Evolutionary conservation across 306 rosid species (phyloP).

Genomic region (Hylodesmum podocarpum): DNA sequence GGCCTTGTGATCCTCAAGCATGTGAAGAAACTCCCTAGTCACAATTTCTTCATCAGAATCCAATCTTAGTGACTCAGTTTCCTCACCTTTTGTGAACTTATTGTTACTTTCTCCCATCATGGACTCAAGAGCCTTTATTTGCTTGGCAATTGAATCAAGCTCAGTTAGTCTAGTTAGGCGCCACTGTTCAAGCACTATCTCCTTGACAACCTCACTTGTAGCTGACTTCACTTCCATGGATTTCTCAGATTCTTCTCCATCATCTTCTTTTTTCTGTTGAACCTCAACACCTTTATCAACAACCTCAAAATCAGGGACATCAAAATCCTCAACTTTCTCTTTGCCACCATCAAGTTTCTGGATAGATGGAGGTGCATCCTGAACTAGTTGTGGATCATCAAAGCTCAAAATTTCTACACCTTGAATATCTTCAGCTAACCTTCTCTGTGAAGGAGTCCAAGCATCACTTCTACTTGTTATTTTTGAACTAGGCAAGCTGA

Average conservation of each 20-base stretch:
- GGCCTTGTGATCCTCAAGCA: slow-evolving; percentile 76
- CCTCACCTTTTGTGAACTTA: slow-evolving; percentile 29
- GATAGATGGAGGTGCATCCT: slow-evolving; percentile 32
- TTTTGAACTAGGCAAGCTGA: slow-evolving; percentile 78
- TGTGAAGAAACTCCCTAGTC: slow-evolving; percentile 80
- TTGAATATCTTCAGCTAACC: slow-evolving; percentile 40
- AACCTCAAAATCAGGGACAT: slow-evolving; percentile 77
- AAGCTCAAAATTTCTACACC: slow-evolving; percentile 70
- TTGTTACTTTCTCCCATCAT: slow-evolving; percentile 53
- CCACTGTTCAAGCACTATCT: slow-evolving; percentile 61
- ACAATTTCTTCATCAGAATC: slow-evolving; percentile 83
- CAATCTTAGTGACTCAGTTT: slow-evolving; percentile 57
- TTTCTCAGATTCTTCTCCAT: slow-evolving; percentile 47
- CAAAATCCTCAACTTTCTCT: slow-evolving; percentile 62
- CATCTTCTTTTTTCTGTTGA: slow-evolving; percentile 47
- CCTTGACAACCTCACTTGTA: slow-evolving; percentile 72
- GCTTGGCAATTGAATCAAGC: slow-evolving; percentile 83
- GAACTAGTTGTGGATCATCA: slow-evolving; percentile 62
- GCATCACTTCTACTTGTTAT: slow-evolving; percentile 62
- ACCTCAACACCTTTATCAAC: slow-evolving; percentile 89
- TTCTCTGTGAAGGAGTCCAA: slow-evolving; percentile 69
- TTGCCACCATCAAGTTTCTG: slow-evolving; percentile 44
- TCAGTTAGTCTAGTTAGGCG: slow-evolving; percentile 57
- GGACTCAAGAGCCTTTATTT: slow-evolving; percentile 84
- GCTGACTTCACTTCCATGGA: slow-evolving; percentile 48